A percentile compares a stretch with the other conserved stretches of the same genome.
Conservation (phyloP, 768 basidiomycete species). For the Boletus vermiculosoides region DNA sequence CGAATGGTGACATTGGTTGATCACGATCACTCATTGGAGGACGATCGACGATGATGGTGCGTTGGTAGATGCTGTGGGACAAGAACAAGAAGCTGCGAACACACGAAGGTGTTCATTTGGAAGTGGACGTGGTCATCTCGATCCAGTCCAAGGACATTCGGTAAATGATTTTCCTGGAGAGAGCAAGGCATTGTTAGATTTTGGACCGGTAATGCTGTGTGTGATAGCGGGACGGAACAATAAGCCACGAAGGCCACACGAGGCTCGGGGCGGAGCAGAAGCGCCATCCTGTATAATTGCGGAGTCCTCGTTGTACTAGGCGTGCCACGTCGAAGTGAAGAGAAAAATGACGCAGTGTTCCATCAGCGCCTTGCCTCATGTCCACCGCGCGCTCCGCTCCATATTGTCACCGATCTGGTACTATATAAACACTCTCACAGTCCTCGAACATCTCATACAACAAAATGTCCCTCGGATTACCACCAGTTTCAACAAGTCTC, state of each 20-base stretch:
- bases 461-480: constrained; percentile 48
- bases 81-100: constrained; percentile 6
- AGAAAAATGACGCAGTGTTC: background rate
- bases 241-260: background rate
- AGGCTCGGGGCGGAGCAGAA: background rate
- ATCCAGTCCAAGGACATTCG: constrained; percentile 9
- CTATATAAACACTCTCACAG: background rate
- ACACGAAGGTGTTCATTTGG: constrained; percentile 21
- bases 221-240: background rate
- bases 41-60: constrained; percentile 2
- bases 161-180: constrained; percentile 6
- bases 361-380: constrained; percentile 7
- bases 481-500: constrained; percentile 58
- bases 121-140: constrained; percentile 22
- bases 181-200: background rate
- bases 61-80: constrained; percentile 15
- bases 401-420: background rate
- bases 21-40: constrained; percentile 9
- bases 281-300: constrained; percentile 15
- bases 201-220: background rate
- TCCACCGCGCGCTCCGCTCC: constrained; percentile 1
- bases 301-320: background rate
- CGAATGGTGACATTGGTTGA: constrained; percentile 13
- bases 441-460: background rate
- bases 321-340: background rate